Conservation (phyloP, 768 basidiomycete genomes). For the Termitomyces sp. region DNA sequence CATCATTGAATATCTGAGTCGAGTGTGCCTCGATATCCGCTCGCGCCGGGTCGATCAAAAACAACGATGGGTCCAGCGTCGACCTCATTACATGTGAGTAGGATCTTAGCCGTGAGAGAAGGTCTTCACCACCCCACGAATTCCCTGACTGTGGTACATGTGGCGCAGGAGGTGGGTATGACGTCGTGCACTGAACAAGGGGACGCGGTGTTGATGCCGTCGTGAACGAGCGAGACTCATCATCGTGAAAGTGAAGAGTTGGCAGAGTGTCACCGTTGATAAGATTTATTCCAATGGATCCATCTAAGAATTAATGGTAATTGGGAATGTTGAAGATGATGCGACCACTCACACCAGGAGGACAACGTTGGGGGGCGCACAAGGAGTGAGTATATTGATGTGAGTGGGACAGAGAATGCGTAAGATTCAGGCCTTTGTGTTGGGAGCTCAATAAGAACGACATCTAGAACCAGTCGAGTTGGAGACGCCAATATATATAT, state of each 20-base stretch:
- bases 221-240: conserved; percentile 83
- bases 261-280: conserved; percentile 84
- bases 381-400: conserved; percentile 85
- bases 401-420: conserved; percentile 91
- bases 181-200: conserved; percentile 34
- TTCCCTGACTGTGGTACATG: conserved; percentile 38
- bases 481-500: background rate
- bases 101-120: conserved; percentile 69
- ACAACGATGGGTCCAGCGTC: conserved; percentile 79
- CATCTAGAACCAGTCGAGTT: conserved; percentile 44
- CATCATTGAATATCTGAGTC: conserved; percentile 77
- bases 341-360: conserved; percentile 62
- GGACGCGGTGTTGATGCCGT: conserved; percentile 40
- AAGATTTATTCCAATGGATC: conserved; percentile 85
- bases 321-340: conserved; percentile 14
- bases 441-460: conserved; percentile 82
- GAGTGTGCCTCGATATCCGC: conserved; percentile 93
- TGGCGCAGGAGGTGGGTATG: conserved; percentile 64
- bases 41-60: conserved; percentile 88
- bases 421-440: conserved; percentile 84
- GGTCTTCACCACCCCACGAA: conserved; percentile 87
- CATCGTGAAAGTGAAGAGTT: conserved; percentile 94
- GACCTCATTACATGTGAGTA: conserved; percentile 86
- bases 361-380: conserved; percentile 82
- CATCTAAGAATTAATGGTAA: conserved; percentile 46